A percentile compares a stretch with the other conserved stretches of the same genome.
Evolutionary conservation across 176 grass and related monocot genomes (phyloP).

Genomic region (Miscanthus lutarioriparius): DNA sequence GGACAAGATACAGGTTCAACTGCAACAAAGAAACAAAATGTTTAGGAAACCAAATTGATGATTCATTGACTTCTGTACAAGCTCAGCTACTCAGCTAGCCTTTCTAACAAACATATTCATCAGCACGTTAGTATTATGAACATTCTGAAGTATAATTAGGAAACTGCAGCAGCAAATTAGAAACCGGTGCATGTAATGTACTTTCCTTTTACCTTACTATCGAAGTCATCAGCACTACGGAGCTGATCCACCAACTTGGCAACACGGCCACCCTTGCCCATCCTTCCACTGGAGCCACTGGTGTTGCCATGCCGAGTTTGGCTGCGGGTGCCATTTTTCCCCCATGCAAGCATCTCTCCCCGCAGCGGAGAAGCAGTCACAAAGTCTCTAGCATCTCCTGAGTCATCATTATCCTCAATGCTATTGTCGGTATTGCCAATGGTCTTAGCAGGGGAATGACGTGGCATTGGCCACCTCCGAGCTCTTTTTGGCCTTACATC

Average conservation of each 20-base stretch:
- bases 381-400: slow-evolving; percentile 56
- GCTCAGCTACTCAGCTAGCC: not conserved
- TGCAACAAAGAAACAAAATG: slow-evolving; percentile 39
- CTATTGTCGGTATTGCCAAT: slow-evolving; percentile 38
- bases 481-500: slow-evolving; percentile 69
- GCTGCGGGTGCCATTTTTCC: slow-evolving; percentile 81
- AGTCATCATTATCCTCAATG: slow-evolving; percentile 57
- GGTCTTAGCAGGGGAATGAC: slow-evolving; percentile 58
- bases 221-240: slow-evolving; percentile 61
- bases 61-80: slow-evolving; percentile 9
- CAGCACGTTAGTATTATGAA: not conserved
- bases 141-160: slow-evolving; percentile 3
- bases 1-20: slow-evolving; percentile 57
- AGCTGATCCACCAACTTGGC: slow-evolving; percentile 63
- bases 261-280: slow-evolving; percentile 60
- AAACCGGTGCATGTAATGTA: not conserved
- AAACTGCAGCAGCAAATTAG: slow-evolving; percentile 8
- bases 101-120: not conserved
- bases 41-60: slow-evolving; percentile 20
- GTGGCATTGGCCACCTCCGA: slow-evolving; percentile 53
- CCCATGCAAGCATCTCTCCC: slow-evolving; percentile 89
- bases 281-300: slow-evolving; percentile 59
- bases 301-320: slow-evolving; percentile 66
- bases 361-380: slow-evolving; percentile 59
- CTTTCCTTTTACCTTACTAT: slow-evolving; percentile 53